Base-by-base conservation (phyloP, 2,329 filamentous ascomycete species). In the Trichoderma guizhouense region DNA sequence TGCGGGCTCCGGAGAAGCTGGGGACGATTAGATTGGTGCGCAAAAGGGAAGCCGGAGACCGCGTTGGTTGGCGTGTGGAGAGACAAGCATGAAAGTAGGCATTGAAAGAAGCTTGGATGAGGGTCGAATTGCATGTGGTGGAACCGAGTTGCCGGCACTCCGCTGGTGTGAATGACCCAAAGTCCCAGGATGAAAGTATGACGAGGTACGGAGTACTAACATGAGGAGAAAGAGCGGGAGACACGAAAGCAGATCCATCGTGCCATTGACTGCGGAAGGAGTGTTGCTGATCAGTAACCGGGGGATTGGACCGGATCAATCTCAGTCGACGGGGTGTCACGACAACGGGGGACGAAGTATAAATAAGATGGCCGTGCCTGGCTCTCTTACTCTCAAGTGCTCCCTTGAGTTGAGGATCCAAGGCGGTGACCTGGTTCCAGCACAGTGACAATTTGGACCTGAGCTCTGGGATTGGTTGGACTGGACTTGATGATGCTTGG, bases 221-320 rank as follows among this genome's bases (percentile, higher is more conserved):
- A 64, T 7, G 47, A 64, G 47, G 32, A 30, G 36, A 69, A 21
- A 34, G 55, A 32, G 57, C 32, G 65, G 61, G 51, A 43, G 68
- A 47, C 32, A 24, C 18, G 30, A 55, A 28, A 4, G 47, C 57
- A 64, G 11, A 39, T 55, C 55, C 51, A 58, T 55, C 47, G 60
- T 64, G 68, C 62, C 63, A 67, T 67, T 71, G 53, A 61, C 28
- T 34, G 57, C 24, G 70, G 70, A 71, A 71, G 63, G 70, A 67
- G 43, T 43, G 47, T 24, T 53, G 65, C 57, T 11, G 61, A 61
- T 30, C 47, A 36, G 28, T 34, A 24, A 66, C 21, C 24, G 36
- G 24, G 53, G 53, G 24, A 7, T 7, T 68, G 53, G 55, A 51
- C n/a, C 21, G 28, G 55, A 69, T 43, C 39, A 15, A 7, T 43